Evolutionary conservation across 2,329 filamentous ascomycete genomes (phyloP), one percentile per base, ranked within the genome.

Genomic region (Exophiala phaeomuriformis): DNA sequence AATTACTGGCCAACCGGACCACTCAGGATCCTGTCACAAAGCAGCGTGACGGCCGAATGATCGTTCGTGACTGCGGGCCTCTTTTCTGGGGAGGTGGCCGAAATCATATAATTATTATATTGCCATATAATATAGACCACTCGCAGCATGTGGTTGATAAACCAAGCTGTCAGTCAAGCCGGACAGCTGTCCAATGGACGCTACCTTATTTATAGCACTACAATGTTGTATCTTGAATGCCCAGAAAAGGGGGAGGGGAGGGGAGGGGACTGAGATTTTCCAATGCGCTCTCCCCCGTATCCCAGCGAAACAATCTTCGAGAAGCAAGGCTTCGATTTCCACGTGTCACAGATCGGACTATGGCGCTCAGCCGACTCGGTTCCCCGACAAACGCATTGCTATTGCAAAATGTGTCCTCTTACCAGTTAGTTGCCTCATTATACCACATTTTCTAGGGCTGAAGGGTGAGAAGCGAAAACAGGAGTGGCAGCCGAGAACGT

Each of bases 381-480:
- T 19, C 19, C 19, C 19, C 19, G 19, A 19, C 19, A 19, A 19
- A 19, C 2, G 19, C 19, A 19, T 19, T 19, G 19, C 19, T 19
- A 19, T 19, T 19, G 19, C 19, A 19, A 19, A 19, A 19, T 19
- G 19, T 19, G 19, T 19, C 19, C 19, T 19, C 19, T 19, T 19
- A 19, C 19, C 19, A 19, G 19, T 19, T 19, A 19, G 19, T 19
- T 19, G 19, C 19, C 19, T 19, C 19, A 9, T 39, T 5, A 12
- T 39, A 12, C 36, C 5, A 39, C 10, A 12, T 35, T 19, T 28
- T 10, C 9, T 32, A 35, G 40, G 50, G 37, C 44, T 39, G 49
- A 52, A 56, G 49, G 40, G 41, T 47, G 42, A 46, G 45, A 48
- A 47, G 19, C 50, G 19, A 52, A 40, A 47, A 12, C 19, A 44